Evolutionary conservation across 257 asterid genomes (phyloP), one percentile per base, ranked within the genome.

Genomic region (Rehmannia glutinosa): DNA sequence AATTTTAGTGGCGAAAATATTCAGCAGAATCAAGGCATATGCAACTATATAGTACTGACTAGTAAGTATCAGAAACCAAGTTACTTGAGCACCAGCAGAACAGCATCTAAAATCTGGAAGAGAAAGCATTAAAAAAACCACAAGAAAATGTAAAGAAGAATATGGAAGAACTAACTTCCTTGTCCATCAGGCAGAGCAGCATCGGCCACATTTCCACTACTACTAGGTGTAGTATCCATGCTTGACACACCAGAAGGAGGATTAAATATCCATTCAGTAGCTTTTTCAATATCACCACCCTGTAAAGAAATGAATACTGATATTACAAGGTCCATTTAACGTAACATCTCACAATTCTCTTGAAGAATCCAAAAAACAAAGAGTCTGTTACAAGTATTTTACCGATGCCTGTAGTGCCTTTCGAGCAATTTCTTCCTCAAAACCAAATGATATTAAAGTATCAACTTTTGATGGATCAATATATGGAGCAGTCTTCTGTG

Each of bases 191-290:
- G 96, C 55, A 94, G 66, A 60, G 84, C 75, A 58, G 80, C 75
- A 62, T 82, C 96, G 16, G 23, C 83, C 17, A 39, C 76, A 61
- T 78, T 62, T 64, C 75, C 77, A 52, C 82, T 85, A 52, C 78
- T 79, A 69, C 95, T 82, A 33, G 89, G 83, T 41, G 87, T 64
- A 33, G 76, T 64, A 57, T 85, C 88, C 92, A 81, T 82, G 62
- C 66, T 80, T 30, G 95, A 55, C 41, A 77, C 54, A 38, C 68
- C 79, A 68, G 83, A 43, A 58, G 88, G 87, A 32, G 95, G 90
- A 79, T 85, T 90, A 70, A 83, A 88, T 75, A 94, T 88, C 97
- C 97, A 91, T 43, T 94, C 97, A 54, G 97, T 85, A 23, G 99
- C 99, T 76, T 77, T 91, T 80, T 88, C 97, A 64, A 91, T 82